Conservation (phyloP, 345 rosid genomes). For the Clausena lansium region DNA sequence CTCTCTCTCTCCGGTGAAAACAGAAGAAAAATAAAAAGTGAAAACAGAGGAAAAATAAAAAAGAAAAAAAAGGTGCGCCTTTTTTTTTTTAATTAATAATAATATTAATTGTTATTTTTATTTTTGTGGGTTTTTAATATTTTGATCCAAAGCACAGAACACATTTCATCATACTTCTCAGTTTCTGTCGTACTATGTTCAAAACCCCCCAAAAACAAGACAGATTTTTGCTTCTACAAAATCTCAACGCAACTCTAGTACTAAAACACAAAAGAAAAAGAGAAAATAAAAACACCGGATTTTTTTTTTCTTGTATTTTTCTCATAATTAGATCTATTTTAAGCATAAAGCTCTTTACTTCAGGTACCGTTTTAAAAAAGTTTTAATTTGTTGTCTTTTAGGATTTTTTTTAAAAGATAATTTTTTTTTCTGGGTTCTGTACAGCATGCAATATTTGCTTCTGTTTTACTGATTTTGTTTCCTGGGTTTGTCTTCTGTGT, state of each 20-base stretch:
- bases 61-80: slow-evolving; percentile 5
- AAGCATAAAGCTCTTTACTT: slow-evolving; percentile 16
- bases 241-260: background rate
- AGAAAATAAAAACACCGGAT: slow-evolving; percentile 10
- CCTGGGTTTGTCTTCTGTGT: slow-evolving; percentile 4
- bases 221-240: background rate
- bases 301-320: background rate
- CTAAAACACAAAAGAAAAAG: background rate
- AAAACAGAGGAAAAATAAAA: too few species aligned
- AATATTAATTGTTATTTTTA: too few species aligned
- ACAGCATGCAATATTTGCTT: slow-evolving; percentile 30
- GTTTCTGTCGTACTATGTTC: background rate
- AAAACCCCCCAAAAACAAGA: background rate
- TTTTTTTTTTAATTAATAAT: slow-evolving; percentile 7
- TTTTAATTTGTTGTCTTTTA: background rate
- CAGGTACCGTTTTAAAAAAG: background rate
- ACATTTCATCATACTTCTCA: slow-evolving; percentile 4
- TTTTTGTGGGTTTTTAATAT: background rate
- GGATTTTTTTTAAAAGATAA: background rate
- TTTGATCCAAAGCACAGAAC: slow-evolving; percentile 10
- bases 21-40: background rate
- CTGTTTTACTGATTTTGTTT: slow-evolving; percentile 16
- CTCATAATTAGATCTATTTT: slow-evolving; percentile 25
- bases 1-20: background rate
- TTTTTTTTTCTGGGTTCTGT: slow-evolving; percentile 10